Evolutionary conservation across 2,329 filamentous ascomycete genomes (phyloP).

Genomic region (Massarina eburnea): DNA sequence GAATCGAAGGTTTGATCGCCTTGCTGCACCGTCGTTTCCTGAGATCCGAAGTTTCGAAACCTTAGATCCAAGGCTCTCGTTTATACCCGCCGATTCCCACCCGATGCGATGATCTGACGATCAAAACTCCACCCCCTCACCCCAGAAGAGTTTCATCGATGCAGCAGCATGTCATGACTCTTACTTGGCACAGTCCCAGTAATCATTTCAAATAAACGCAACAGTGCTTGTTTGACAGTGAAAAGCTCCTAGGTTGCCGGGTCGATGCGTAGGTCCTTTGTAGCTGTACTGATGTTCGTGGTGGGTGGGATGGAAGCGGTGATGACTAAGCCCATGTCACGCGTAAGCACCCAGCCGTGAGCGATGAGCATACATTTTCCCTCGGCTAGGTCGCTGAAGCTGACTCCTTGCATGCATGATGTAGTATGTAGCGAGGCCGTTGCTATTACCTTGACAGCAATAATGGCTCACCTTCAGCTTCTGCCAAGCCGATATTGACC

Average conservation of each 20-base stretch:
- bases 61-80: slow-evolving; percentile 13
- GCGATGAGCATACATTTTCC: no score
- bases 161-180: slow-evolving; percentile 14
- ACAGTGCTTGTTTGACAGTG: not conserved
- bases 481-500: slow-evolving; percentile 9
- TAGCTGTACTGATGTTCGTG: no score
- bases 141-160: not conserved
- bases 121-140: no score
- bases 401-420: not conserved
- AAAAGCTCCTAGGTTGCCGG: not conserved
- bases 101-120: no score
- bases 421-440: not conserved
- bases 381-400: no score
- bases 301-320: no score
- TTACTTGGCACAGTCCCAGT: no score
- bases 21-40: no score
- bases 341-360: not conserved
- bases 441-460: not conserved
- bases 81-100: no score
- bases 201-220: no score
- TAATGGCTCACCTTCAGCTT: not conserved
- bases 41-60: slow-evolving; percentile 22
- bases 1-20: no score
- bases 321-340: not conserved
- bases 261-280: no score